Evolutionary conservation across 345 rosid genomes (phyloP).

Genomic region (Lepidium didymum): DNA sequence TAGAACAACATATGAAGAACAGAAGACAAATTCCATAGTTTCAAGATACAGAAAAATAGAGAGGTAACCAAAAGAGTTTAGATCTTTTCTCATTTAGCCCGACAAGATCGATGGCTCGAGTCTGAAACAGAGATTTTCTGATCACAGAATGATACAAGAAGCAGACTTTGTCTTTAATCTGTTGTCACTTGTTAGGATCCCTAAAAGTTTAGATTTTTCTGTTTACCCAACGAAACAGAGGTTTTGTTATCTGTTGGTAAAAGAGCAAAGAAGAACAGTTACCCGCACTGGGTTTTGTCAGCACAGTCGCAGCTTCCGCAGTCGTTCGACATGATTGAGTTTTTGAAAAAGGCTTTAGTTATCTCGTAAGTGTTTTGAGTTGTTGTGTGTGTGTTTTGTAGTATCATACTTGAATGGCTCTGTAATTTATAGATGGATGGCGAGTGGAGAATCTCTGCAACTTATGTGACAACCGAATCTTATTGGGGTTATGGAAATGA

Average conservation of each 20-base stretch:
- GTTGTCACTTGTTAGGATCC: no score
- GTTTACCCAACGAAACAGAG: background rate
- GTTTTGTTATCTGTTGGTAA: background rate
- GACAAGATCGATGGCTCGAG: background rate
- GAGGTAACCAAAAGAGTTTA: background rate
- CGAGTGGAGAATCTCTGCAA: slow-evolving; percentile 20
- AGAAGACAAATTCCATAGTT: background rate
- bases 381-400: background rate
- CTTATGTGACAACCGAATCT: slow-evolving; percentile 11
- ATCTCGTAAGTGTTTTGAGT: background rate
- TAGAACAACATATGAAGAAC: background rate
- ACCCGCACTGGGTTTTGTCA: slow-evolving; percentile 75
- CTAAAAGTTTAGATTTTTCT: no score
- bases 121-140: background rate
- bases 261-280: slow-evolving; percentile 21
- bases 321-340: slow-evolving; percentile 50
- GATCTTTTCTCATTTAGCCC: background rate
- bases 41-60: background rate
- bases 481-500: slow-evolving; percentile 29
- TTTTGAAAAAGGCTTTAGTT: background rate
- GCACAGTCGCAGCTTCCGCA: slow-evolving; percentile 81
- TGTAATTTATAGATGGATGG: slow-evolving; percentile 45
- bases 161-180: no score
- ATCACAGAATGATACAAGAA: no score
- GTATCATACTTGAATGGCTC: slow-evolving; percentile 3